Evolutionary conservation across 2,329 filamentous ascomycete genomes (phyloP).

Genomic region (Alternaria brassicicola): DNA sequence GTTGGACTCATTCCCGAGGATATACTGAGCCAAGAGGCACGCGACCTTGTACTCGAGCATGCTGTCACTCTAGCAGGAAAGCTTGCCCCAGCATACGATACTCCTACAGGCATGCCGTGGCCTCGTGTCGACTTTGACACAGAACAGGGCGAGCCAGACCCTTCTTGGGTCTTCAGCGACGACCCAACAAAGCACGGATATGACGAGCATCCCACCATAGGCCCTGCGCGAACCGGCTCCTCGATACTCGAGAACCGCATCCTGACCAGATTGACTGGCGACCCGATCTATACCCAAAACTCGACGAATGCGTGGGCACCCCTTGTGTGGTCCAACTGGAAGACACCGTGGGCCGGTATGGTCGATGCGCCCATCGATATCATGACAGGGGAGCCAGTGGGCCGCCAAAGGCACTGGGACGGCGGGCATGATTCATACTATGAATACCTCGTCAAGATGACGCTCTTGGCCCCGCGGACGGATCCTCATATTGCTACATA

Average conservation of each 20-base stretch:
- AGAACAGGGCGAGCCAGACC: slow-evolving; percentile 40
- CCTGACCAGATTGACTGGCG: slow-evolving; percentile 50
- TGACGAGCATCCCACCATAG: slow-evolving; percentile 46
- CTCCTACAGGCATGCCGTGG: slow-evolving; percentile 53
- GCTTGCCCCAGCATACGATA: slow-evolving; percentile 50
- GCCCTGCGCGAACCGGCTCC: slow-evolving; percentile 52
- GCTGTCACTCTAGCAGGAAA: slow-evolving; percentile 47
- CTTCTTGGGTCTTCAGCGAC: slow-evolving; percentile 34
- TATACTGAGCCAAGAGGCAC: slow-evolving; percentile 38
- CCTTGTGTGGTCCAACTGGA: slow-evolving; percentile 53
- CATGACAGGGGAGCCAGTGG: slow-evolving; percentile 49
- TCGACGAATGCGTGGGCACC: slow-evolving; percentile 53
- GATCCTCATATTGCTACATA: slow-evolving; percentile 46
- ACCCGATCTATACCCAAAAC: slow-evolving; percentile 50
- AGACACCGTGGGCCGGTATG: slow-evolving; percentile 50
- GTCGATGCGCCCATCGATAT: slow-evolving; percentile 53
- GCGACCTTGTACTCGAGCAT: slow-evolving; percentile 45
- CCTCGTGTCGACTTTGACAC: slow-evolving; percentile 53
- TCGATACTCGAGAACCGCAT: slow-evolving; percentile 54
- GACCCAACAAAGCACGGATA: slow-evolving; percentile 42
- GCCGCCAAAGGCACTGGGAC: slow-evolving; percentile 51
- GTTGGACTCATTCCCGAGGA: slow-evolving; percentile 47
- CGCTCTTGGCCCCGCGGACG: slow-evolving; percentile 44
- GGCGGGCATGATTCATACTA: slow-evolving; percentile 54
- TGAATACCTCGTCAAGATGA: slow-evolving; percentile 52